Base-by-base conservation (phyloP, 495 filamentous ascomycete genomes). In the Poronia punctata region DNA sequence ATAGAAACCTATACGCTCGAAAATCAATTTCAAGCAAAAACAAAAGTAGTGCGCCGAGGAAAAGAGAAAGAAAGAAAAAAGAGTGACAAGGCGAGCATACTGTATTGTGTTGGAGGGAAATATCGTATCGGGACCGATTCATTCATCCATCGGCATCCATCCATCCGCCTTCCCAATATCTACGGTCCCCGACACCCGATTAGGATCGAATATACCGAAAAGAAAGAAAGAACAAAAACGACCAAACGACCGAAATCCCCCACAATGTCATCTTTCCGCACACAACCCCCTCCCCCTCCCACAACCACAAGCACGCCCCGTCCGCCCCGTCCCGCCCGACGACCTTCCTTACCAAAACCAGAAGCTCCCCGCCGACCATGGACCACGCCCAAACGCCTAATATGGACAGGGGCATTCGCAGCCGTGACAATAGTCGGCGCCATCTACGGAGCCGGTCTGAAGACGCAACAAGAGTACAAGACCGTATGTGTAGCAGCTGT, bases 401-500 rank as follows among this genome's bases (percentile, higher is more conserved):
- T 78, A 27, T 53, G 61, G 36, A 75, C 76, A 1, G 68, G 54
- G 11, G 61, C 62, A 7, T 62, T 78, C 35, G 61, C 74, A 2
- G 67, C 66, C 19, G 61, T 75, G 20, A 71, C 65, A 15, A 56
- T 66, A 20, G 64, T 62, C 1, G 74, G 77, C 31, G 56, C 70
- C 0, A 62, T 67, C 40, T 78, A 77, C 52, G 78, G 78, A 15
- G 78, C 78, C 2, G 67, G 67, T n/a, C 52, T 82, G 21, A 80
- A 79, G 59, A 69, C 62, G 38, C 57, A 57, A 42, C 56, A 67
- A 43, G 70, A 79, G 21, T 58, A 45, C 33, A 50, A 46, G 8
- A 42, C 48, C 4, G 64, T 64, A 52, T 4, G 54, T 48, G n/a
- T n/a, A n/a, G n/a, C n/a, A n/a, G n/a, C n/a, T n/a, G n/a, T n/a